Conservation (phyloP, 495 filamentous ascomycete genomes). For the Aspergillus avenaceus region DNA sequence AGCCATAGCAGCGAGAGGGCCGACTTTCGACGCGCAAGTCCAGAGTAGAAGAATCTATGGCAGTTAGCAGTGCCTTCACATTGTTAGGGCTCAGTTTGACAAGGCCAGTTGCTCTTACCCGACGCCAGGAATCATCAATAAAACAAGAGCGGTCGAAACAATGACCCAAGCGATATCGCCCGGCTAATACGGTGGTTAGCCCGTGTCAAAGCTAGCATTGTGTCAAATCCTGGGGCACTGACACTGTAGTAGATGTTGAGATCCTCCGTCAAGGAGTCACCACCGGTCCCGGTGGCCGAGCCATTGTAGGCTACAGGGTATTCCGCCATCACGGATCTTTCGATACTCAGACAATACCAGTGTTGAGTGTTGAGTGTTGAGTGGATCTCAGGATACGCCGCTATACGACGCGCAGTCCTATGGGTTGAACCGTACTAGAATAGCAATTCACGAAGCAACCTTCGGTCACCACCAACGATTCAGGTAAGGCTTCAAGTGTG, state of each 20-base stretch:
- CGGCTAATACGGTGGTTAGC: slow-evolving; percentile 41
- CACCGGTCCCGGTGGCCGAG: slow-evolving; percentile 55
- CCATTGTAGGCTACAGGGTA: slow-evolving; percentile 60
- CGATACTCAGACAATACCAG: not conserved
- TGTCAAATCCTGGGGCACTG: slow-evolving; percentile 18
- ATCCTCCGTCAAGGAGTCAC: slow-evolving; percentile 68
- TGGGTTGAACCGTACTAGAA: not conserved
- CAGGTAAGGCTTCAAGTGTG: not conserved
- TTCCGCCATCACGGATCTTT: slow-evolving; percentile 28
- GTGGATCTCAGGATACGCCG: not conserved
- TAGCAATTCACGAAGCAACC: not conserved
- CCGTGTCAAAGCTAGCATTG: not conserved
- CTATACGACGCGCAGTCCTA: not conserved
- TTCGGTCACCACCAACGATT: not conserved
- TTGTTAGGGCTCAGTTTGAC: slow-evolving; percentile 1
- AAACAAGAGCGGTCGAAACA: slow-evolving; percentile 78
- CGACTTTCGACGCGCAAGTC: slow-evolving; percentile 93
- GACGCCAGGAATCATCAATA: slow-evolving; percentile 98
- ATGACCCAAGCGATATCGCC: slow-evolving; percentile 95
- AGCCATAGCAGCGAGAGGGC: slow-evolving; percentile 94
- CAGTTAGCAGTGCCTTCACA: not conserved
- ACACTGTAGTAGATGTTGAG: slow-evolving; percentile 84
- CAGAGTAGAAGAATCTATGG: slow-evolving; percentile 90
- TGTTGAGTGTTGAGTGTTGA: not conserved
- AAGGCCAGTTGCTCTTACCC: slow-evolving; percentile 55